phyloP scores from a whole-genome alignment of 106 monocot species.

The Acorus calamus region DNA sequence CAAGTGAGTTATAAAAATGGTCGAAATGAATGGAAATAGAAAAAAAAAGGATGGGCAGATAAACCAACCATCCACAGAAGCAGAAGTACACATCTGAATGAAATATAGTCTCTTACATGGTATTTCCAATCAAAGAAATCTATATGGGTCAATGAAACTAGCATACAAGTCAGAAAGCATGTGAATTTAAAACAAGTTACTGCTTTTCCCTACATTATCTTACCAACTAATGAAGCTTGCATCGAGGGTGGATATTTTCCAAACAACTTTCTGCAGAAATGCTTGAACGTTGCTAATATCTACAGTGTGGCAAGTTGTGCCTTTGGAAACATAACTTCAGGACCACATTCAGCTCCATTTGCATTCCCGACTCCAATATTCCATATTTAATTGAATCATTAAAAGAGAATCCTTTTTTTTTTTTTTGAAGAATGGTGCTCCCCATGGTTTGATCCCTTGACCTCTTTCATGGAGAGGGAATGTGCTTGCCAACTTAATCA shows the following conservation, averaged over 20 bases:
- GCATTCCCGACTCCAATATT: neutral
- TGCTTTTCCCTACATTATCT: conserved; percentile 14
- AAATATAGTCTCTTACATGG: too few species aligned
- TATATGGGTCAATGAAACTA: too few species aligned
- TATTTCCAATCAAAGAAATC: too few species aligned
- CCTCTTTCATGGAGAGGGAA: too few species aligned
- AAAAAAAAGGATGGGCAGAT: too few species aligned
- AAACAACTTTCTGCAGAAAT: conserved; percentile 33
- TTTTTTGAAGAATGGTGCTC: too few species aligned
- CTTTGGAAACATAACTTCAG: conserved; percentile 9
- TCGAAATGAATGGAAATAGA: too few species aligned
- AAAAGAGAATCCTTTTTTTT: too few species aligned
- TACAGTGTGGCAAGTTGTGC: conserved; percentile 19
- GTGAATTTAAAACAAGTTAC: conserved; percentile 8
- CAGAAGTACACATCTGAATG: too few species aligned
- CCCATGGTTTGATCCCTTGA: too few species aligned
- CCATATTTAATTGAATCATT: neutral
- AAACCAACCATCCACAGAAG: conserved; percentile 1
- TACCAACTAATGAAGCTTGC: conserved; percentile 51
- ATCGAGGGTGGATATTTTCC: conserved; percentile 14
- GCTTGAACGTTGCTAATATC: conserved; percentile 26
- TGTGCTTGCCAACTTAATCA: too few species aligned
- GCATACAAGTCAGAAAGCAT: neutral
- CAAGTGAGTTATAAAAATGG: too few species aligned
- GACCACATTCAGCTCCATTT: conserved; percentile 6